These are phyloP conservation scores for Musa acuminata DNA, from an alignment of 176 grass and related monocot genomes.

Conservation along the genomic window DNA sequence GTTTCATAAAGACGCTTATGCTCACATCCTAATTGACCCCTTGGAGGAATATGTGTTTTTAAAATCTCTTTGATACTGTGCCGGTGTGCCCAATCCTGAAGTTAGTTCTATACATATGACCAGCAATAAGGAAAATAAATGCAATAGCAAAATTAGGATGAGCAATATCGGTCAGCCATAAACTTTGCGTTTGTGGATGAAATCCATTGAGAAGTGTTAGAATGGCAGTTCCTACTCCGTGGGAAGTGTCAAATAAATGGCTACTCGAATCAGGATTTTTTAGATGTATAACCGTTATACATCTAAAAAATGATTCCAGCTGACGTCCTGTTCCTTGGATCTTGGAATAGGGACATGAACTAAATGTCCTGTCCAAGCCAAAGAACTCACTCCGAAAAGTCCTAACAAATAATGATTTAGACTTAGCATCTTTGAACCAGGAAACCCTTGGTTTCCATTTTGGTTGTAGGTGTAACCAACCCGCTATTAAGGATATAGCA, in stretches of 20 bases:
- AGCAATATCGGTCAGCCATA: too few relatives aligned
- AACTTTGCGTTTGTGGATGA: too few relatives aligned
- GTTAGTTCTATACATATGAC: neutral
- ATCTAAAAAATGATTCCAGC: too few relatives aligned
- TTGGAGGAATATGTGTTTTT: neutral
- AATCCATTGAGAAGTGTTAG: neutral
- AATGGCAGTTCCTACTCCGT: neutral
- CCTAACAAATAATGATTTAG: neutral
- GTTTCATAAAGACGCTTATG: neutral
- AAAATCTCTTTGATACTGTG: neutral
- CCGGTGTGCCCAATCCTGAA: neutral
- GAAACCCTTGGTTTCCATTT: neutral
- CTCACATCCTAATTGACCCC: neutral
- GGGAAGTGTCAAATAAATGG: slow-evolving; percentile 14
- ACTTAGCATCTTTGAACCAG: neutral
- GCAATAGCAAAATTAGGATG: too few relatives aligned
- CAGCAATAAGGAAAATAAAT: too few relatives aligned
- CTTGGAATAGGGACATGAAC: neutral
- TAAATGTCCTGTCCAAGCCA: slow-evolving; percentile 5
- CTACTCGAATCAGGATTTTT: slow-evolving; percentile 14
- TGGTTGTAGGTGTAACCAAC: neutral
- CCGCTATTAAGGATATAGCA: too few relatives aligned
- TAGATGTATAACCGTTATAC: too few relatives aligned
- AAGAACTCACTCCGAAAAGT: slow-evolving; percentile 12
- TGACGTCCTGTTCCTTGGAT: neutral